phyloP scores from a whole-genome alignment of 2,329 filamentous ascomycete species.

The Exophiala sp. region DNA sequence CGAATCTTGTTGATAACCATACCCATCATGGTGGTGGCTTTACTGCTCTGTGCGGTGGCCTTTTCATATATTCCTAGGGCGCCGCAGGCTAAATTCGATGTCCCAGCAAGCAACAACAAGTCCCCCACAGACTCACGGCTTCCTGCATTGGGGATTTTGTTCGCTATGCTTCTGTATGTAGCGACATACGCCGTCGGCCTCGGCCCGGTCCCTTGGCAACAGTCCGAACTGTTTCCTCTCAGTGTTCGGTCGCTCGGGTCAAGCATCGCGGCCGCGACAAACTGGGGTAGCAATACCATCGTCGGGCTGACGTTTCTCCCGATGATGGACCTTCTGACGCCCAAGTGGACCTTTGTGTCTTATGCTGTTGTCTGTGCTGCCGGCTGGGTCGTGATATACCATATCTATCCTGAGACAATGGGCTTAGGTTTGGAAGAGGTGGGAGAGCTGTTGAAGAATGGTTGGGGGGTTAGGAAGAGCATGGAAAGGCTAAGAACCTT shows the following conservation, averaged over 20 bases:
- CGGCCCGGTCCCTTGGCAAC: slow-evolving; percentile 93
- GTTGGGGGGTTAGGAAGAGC: slow-evolving; percentile 62
- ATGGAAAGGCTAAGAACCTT: slow-evolving; percentile 27
- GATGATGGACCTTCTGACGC: slow-evolving; percentile 70
- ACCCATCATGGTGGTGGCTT: slow-evolving; percentile 71
- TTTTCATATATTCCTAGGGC: slow-evolving; percentile 56
- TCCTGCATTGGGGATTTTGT: slow-evolving; percentile 55
- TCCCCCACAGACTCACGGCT: slow-evolving; percentile 37
- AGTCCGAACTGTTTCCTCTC: slow-evolving; percentile 79
- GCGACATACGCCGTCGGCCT: slow-evolving; percentile 79
- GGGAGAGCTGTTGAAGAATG: slow-evolving; percentile 61
- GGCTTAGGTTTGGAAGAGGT: slow-evolving; percentile 78
- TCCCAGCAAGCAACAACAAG: slow-evolving; percentile 27
- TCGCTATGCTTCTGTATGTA: slow-evolving; percentile 76
- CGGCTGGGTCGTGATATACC: slow-evolving; percentile 64
- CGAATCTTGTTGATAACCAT: slow-evolving; percentile 76
- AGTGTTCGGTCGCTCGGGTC: slow-evolving; percentile 58
- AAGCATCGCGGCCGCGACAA: slow-evolving; percentile 63
- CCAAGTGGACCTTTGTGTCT: slow-evolving; percentile 70
- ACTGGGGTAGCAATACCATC: slow-evolving; percentile 81
- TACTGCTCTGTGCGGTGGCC: slow-evolving; percentile 64
- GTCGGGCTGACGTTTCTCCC: slow-evolving; percentile 83
- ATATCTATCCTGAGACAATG: slow-evolving; percentile 79
- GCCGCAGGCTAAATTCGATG: slow-evolving; percentile 8
- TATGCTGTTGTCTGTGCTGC: slow-evolving; percentile 66